phyloP scores from a whole-genome alignment of 169 alveolate species.

The Plasmodium chabaudi region DNA sequence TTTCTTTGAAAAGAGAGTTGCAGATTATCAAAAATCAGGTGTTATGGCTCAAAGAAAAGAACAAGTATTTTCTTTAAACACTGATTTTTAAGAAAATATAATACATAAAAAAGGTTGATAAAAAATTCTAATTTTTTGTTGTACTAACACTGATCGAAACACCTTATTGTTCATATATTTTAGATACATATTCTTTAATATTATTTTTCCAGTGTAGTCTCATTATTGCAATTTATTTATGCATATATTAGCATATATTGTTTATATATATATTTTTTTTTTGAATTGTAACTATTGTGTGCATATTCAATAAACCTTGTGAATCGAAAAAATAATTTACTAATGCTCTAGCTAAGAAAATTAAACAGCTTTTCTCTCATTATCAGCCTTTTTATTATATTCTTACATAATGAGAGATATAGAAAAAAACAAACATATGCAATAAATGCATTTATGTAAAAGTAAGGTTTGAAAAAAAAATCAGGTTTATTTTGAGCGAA shows the following conservation, averaged over 20 bases:
- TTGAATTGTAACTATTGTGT: background rate
- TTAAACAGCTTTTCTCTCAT: background rate
- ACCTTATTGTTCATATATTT: too few relatives aligned
- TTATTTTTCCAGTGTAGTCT: too few relatives aligned
- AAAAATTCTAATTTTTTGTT: too few relatives aligned
- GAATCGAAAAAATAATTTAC: background rate
- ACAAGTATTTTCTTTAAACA: conserved; percentile 81
- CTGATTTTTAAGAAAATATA: conserved; percentile 76
- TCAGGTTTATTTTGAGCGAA: too few relatives aligned
- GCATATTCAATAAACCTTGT: background rate
- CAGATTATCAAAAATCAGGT: conserved; percentile 98
- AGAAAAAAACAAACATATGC: background rate
- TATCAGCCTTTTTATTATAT: conserved; percentile 13
- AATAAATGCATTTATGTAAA: background rate
- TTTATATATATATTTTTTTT: background rate
- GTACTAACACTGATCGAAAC: too few relatives aligned
- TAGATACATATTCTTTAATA: too few relatives aligned
- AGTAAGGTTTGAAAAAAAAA: too few relatives aligned
- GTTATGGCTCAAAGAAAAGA: conserved; percentile 91
- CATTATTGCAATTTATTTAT: too few relatives aligned
- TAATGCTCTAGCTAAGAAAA: background rate
- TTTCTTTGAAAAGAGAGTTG: conserved; percentile 98
- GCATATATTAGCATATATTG: background rate
- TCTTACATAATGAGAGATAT: conserved; percentile 2
- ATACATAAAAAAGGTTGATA: too few relatives aligned